These are phyloP conservation scores for Didymella glomerata DNA, from an alignment of 2,329 filamentous ascomycete species.

Conservation along the genomic window DNA sequence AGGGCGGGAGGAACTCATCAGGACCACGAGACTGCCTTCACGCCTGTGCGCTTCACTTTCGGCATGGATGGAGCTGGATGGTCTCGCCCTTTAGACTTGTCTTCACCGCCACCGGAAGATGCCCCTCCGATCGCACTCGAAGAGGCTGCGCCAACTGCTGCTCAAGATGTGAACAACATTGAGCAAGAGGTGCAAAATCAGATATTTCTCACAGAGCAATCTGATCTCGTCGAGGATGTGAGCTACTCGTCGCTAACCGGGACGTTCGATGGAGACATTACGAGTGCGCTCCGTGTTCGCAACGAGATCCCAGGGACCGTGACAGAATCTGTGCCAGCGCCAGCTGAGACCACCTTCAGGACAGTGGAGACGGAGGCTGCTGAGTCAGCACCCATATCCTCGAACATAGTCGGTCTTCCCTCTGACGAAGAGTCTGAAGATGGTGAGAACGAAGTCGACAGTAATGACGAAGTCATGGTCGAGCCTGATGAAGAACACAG, in stretches of 20 bases:
- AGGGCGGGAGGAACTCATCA: slow-evolving; percentile 34
- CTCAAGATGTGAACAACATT: background rate
- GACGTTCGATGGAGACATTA: background rate
- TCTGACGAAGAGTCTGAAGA: slow-evolving; percentile 8
- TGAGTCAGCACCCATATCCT: background rate
- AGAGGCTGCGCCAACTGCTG: background rate
- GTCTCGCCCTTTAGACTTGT: slow-evolving; percentile 28
- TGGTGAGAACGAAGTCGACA: background rate
- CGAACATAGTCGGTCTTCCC: slow-evolving; percentile 2
- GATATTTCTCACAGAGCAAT: background rate
- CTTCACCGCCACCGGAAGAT: slow-evolving; percentile 29
- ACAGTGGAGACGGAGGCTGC: no score
- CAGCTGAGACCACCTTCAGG: background rate
- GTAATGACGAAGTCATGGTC: background rate
- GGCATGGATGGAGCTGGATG: slow-evolving; percentile 44
- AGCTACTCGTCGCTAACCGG: background rate
- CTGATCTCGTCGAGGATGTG: background rate
- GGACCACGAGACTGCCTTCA: slow-evolving; percentile 48
- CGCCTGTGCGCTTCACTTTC: slow-evolving; percentile 49
- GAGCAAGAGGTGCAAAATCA: background rate
- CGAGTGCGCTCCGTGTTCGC: background rate
- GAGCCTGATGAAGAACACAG: slow-evolving; percentile 1
- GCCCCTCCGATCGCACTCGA: slow-evolving; percentile 7
- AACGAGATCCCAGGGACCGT: background rate
- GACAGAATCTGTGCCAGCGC: background rate